phyloP scores from a whole-genome alignment of 768 basidiomycete genomes.

The Boletellus ananiceps region DNA sequence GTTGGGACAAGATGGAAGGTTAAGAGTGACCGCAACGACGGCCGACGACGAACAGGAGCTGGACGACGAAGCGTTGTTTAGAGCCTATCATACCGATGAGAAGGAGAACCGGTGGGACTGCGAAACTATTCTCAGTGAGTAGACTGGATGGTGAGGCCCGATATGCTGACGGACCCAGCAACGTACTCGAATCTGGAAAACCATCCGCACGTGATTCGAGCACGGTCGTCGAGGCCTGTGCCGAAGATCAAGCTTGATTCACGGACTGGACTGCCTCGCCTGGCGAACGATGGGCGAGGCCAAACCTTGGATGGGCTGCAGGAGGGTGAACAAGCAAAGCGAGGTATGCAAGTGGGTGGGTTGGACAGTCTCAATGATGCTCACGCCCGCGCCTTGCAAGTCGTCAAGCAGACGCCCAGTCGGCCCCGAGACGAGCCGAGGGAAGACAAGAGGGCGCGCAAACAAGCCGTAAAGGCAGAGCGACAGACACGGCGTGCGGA shows the following conservation, averaged over 20 bases:
- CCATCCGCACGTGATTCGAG: slow-evolving; percentile 84
- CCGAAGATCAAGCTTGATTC: slow-evolving; percentile 70
- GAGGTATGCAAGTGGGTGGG: slow-evolving; percentile 21
- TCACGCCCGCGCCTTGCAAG: slow-evolving; percentile 7
- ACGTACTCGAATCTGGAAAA: slow-evolving; percentile 98
- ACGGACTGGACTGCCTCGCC: slow-evolving; percentile 69
- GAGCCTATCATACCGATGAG: slow-evolving; percentile 37
- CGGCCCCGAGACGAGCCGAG: slow-evolving; percentile 73
- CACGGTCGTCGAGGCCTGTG: slow-evolving; percentile 48
- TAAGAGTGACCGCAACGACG: slow-evolving; percentile 40
- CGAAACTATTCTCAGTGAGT: slow-evolving; percentile 89
- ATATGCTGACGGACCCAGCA: slow-evolving; percentile 43
- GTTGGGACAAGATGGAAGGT: slow-evolving; percentile 64
- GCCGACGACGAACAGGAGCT: slow-evolving; percentile 46
- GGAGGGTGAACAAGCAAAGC: slow-evolving; percentile 15
- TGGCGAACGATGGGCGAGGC: slow-evolving; percentile 29
- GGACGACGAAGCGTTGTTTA: slow-evolving; percentile 41
- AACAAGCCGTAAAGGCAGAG: slow-evolving; percentile 62
- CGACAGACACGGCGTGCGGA: slow-evolving; percentile 59
- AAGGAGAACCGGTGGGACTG: slow-evolving; percentile 90
- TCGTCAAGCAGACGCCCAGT: slow-evolving; percentile 45
- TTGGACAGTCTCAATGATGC: neutral
- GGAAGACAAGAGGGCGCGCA: slow-evolving; percentile 70
- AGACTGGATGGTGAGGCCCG: neutral
- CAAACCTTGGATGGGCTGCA: slow-evolving; percentile 17